Conservation (phyloP, 192 early-diverging fungal genomes). For the Linnemannia hyalina region DNA sequence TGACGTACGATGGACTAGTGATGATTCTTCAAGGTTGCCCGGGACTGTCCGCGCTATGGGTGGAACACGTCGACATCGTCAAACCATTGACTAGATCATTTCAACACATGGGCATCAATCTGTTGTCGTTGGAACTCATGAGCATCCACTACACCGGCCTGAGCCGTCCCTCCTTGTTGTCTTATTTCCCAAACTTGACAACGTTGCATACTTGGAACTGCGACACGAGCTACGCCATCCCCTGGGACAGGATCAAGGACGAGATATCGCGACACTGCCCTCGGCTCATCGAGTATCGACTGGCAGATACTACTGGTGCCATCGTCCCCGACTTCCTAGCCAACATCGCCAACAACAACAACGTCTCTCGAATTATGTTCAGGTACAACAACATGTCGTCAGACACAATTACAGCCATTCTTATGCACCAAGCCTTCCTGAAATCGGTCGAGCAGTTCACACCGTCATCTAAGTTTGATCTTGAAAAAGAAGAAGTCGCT, state of each 20-base stretch:
- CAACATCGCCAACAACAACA: neutral
- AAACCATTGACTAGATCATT: neutral
- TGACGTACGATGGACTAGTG: neutral
- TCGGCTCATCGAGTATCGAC: neutral
- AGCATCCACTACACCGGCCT: neutral
- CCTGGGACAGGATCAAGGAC: neutral
- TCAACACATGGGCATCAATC: neutral
- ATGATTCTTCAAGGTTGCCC: neutral
- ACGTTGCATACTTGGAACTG: neutral
- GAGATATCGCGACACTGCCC: neutral
- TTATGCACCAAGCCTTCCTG: neutral
- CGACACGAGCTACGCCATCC: neutral
- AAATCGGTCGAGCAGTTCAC: neutral
- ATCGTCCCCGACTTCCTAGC: neutral
- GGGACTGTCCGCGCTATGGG: neutral
- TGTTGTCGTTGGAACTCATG: neutral
- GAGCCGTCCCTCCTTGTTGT: neutral
- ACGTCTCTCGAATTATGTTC: neutral
- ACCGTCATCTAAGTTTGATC: neutral
- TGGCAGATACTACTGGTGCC: neutral
- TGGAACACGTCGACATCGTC: too few relatives aligned
- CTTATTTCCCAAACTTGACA: constrained; percentile 2
- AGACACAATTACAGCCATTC: neutral
- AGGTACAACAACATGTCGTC: neutral
- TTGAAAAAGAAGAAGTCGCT: neutral